Base-by-base conservation (phyloP, 2,329 filamentous ascomycete genomes). In the Colletotrichum abscissum region DNA sequence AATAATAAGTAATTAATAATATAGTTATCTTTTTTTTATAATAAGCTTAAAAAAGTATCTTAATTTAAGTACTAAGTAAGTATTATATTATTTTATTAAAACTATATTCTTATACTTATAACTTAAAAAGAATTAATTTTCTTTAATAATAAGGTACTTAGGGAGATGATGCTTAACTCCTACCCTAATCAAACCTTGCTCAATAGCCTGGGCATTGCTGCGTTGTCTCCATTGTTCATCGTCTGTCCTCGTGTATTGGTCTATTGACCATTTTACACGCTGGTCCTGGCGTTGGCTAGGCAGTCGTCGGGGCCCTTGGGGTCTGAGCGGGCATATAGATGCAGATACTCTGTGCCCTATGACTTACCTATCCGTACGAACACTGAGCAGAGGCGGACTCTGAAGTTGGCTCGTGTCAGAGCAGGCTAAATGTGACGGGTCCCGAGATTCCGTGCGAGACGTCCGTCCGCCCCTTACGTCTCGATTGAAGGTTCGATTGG, bases 101-200 rank as follows among this genome's bases (percentile, higher is more conserved):
- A n/a, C n/a, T n/a, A n/a, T n/a, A n/a, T n/a, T n/a, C n/a, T n/a
- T n/a, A n/a, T n/a, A n/a, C n/a, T n/a, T n/a, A n/a, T n/a, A n/a
- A n/a, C n/a, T n/a, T n/a, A n/a, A n/a, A n/a, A n/a, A n/a, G n/a
- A n/a, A n/a, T n/a, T n/a, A n/a, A n/a, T n/a, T n/a, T n/a, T n/a
- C n/a, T n/a, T n/a, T n/a, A n/a, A n/a, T n/a, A n/a, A n/a, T n/a
- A n/a, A n/a, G n/a, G n/a, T n/a, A n/a, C n/a, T n/a, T n/a, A n/a
- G 60, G 46, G 60, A 73, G 67, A 73, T 65, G 70, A 64, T 64
- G 62, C 67, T 73, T 60, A 65, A 38, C 54, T 56, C 59, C 24
- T 35, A 42, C 38, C 38, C 54, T 54, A 24, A 42, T 19, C 16
- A 58, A n/a, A 19, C 38, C 63, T 46, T 46, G 46, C 55, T 59